Evolutionary conservation across 2,329 filamentous ascomycete species (phyloP), one percentile per base, ranked within the genome.

Genomic region (Coleophoma cylindrospora): DNA sequence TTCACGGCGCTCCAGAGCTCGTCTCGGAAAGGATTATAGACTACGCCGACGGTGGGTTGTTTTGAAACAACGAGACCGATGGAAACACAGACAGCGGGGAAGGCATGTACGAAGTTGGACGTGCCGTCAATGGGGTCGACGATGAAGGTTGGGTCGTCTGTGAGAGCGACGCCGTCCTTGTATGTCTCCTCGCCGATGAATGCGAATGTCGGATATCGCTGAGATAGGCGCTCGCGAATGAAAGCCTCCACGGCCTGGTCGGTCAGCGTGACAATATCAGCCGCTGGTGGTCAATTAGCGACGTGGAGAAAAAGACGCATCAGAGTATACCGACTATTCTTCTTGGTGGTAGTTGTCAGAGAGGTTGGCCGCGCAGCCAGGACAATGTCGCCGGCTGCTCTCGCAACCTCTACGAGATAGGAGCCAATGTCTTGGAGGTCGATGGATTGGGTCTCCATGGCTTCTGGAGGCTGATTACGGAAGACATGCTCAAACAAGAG

Each of bases 61-160:
- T 76, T 75, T 61, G 75, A 68, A 52, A 89, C 68, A 47, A 83
- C 76, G 50, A 91, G 74, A 46, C 86, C 87, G 37, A 91, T 80
- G 13, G 84, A 88, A 70, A 90, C 82, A 70, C 82, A 87, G 51
- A 87, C 84, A 62, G 81, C 77, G 8, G 84, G 84, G 68, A 88
- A 84, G 17, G 76, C 79, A 69, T 90, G 87, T 49, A 90, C 78
- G 62, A 91, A 89, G 75, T 90, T 90, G 45, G 84, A 88, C 6
- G 80, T 89, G 64, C 85, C 87, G 70, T 91, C 87, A 60, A 91
- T 90, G 40, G 87, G 87, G 64, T 91, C 87, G 55, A 87, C 83
- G 62, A 90, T 77, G 68, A 90, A 90, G 36, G 87, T 91, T 1
- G 87, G 86, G 15, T 75, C 75, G 33, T 74, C 66, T 1, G 80